Base-by-base conservation (phyloP, 1,284 basidiomycete species). In the Athelia sp. region DNA sequence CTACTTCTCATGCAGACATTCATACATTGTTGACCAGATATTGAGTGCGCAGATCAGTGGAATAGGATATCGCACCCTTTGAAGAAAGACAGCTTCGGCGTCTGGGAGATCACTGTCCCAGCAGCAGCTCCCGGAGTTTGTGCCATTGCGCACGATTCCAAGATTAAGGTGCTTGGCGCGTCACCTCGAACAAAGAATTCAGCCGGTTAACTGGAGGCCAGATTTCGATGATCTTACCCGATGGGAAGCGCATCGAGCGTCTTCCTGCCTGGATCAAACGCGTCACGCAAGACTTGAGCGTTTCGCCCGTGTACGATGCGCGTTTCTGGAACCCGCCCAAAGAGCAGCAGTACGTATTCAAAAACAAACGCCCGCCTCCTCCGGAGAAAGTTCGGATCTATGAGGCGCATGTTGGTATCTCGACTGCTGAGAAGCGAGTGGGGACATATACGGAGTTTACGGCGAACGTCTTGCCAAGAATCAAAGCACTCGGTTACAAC, bases 361-460 rank as follows among this genome's bases (percentile, higher is more conserved):
- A 93, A 69, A 76, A 97, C 63, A 56, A 78, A 36, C 76, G 79
- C 9, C 91, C 90, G 8, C 73, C 80, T 1, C 79, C 82, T 56
- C 86, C 90, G 2, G 74, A 75, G 23, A 82, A 85, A 29, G 68
- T 90, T 49, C 88, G 89, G 60, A 94, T 99, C 52, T 99, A 99
- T 63, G 96, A 99, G 65, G 96, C 96, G 0, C 96, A 99, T 62
- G 93, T 98, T 55, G 97, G 97, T 15, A 99, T 99, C 54, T 97
- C 96, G 9, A 93, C 93, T 11, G 69, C 88, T 3, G 93, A 98
- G 61, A 73, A 77, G 46, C 77, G 91, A 50, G 91, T 98, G 21
- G 96, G 93, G 3, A 93, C 90, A 1, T 99, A 98, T 78, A 93
- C 90, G 65, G 96, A 98, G 70, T 99, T 99, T 59, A 95, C 93